Base-by-base conservation (phyloP, 2,329 filamentous ascomycete species). In the Sordariomycetes sp. region DNA sequence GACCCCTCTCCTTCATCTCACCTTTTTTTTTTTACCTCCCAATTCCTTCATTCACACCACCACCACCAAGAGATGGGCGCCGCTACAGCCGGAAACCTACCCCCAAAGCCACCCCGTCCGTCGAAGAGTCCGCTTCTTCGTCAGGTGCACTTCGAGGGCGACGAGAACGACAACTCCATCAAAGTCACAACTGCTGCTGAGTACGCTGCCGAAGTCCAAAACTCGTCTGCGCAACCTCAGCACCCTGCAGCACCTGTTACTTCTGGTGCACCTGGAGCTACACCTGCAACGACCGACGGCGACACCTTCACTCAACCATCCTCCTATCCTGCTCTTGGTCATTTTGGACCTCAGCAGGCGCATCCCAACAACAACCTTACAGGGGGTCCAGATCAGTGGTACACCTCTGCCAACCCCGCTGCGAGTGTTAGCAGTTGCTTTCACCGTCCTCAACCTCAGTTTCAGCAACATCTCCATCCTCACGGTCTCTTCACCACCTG, bases 391-490 rank as follows among this genome's bases (percentile, higher is more conserved):
- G 35, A 31, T 19, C 30, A 9, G 9, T 33, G 35, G 35, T 23
- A 26, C 42, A 57, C 52, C 37, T 49, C 54, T 36, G 45, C 44
- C 42, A 49, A 58, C 30, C 55, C 56, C 12, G 50, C 49, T 17
- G 50, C 52, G 42, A 59, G 52, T 39, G 39, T 55, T 37, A 44
- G 37, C 16, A 38, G 8, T 14, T 18, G 32, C 23, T 10, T 34
- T 18, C 10, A 15, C 17, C 33, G 30, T 14, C 17, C 16, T n/a
- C 30, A n/a, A 10, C 30, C 18, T 36, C 34, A 34, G 24, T 38
- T 37, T 33, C 34, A 44, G 35, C 36, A 32, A 26, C 36, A 39
- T 27, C 34, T 40, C 21, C 37, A 49, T 16, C 43, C 18, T 16
- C 19, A 24, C 23, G 20, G 37, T 38, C 33, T 39, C 34, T 25